phyloP scores from a whole-genome alignment of 2,329 filamentous ascomycete species.

The Chaetothyriales sp. region DNA sequence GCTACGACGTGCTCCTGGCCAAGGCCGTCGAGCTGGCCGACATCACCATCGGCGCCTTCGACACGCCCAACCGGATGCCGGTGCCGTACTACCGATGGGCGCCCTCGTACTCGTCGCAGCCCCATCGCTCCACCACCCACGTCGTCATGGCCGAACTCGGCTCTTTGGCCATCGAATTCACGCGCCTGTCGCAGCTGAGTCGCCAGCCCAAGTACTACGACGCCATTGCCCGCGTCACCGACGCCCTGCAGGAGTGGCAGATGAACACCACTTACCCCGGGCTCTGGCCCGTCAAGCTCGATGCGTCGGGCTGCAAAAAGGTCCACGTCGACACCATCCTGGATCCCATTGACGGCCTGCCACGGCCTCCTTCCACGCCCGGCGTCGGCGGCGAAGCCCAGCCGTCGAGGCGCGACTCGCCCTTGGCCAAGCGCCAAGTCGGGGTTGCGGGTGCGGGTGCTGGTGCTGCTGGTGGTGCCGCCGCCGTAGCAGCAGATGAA shows the following conservation, averaged over 20 bases:
- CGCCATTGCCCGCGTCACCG: constrained; percentile 70
- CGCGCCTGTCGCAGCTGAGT: constrained; percentile 73
- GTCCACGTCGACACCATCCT: constrained; percentile 8
- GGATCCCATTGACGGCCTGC: neutral
- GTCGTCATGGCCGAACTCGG: constrained; percentile 58
- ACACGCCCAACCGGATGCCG: constrained; percentile 91
- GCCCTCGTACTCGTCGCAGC: constrained; percentile 49
- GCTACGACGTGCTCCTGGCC: constrained; percentile 48
- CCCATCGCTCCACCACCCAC: constrained; percentile 45
- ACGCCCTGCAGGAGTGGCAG: constrained; percentile 65
- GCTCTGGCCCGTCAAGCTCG: constrained; percentile 55
- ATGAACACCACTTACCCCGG: constrained; percentile 57
- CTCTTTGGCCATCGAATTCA: constrained; percentile 77
- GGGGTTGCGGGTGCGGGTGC: constrained; percentile 10
- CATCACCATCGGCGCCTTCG: constrained; percentile 68
- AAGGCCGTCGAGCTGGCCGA: constrained; percentile 71
- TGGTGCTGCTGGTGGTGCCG: neutral
- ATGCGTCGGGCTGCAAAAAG: constrained; percentile 58
- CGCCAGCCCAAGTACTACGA: constrained; percentile 75
- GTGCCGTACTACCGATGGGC: constrained; percentile 67
- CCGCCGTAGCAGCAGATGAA: neutral
- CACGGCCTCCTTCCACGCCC: neutral
- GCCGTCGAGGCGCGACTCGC: neutral
- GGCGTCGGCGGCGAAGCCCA: neutral
- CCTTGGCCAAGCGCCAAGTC: constrained; percentile 6